These are phyloP conservation scores for Amphicarpaea edgeworthii DNA, from an alignment of 306 rosid species.

Conservation along the genomic window DNA sequence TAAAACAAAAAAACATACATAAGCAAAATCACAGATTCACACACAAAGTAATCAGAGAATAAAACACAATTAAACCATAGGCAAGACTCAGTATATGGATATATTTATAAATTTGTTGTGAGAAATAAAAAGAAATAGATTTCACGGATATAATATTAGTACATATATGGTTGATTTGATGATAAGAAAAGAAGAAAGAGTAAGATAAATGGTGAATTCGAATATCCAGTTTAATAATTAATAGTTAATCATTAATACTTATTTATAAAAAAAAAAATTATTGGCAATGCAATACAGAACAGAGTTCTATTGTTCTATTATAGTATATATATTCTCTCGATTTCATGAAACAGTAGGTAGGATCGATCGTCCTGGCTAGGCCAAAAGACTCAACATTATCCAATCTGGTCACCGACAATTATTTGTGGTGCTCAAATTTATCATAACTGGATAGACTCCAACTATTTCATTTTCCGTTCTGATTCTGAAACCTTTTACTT, in stretches of 20 bases:
- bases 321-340: slow-evolving; percentile 18
- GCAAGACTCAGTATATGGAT: background rate
- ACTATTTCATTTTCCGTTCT: background rate
- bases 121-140: background rate
- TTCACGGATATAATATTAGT: too few relatives aligned
- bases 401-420: background rate
- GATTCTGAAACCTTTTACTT: background rate
- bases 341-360: background rate
- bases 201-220: too few relatives aligned
- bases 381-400: background rate
- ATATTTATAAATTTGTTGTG: background rate
- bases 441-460: slow-evolving; percentile 2
- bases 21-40: too few relatives aligned
- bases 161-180: too few relatives aligned
- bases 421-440: background rate
- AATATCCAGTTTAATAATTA: too few relatives aligned
- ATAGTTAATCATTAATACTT: too few relatives aligned
- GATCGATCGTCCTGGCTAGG: background rate
- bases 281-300: too few relatives aligned
- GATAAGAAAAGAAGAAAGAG: too few relatives aligned
- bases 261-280: too few relatives aligned
- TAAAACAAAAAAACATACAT: too few relatives aligned
- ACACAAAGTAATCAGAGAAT: background rate
- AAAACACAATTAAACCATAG: background rate
- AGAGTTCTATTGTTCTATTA: too few relatives aligned